Evolutionary conservation across 2,329 filamentous ascomycete genomes (phyloP), one percentile per base, ranked within the genome.

Genomic region (Ophiognomonia clavigignenti-juglandacearum): DNA sequence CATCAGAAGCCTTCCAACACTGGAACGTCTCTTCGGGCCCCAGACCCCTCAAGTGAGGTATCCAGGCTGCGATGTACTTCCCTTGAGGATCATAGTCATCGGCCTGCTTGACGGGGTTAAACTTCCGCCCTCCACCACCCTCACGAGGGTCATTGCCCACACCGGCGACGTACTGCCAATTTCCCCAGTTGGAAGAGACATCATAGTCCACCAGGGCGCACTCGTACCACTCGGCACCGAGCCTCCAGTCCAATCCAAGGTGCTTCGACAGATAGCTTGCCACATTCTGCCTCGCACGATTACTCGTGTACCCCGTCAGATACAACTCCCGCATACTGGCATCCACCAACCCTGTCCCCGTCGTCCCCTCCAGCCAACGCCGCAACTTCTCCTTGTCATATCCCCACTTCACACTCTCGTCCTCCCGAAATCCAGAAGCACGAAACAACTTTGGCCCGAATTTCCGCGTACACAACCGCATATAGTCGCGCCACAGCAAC

Each of bases 401-500:
- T 6, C 29, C 29, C 29, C 29, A 32, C n/a, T 16, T 32, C 5
- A 13, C 29, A 6, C n/a, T 6, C 10, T 14, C 6, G n/a, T 32
- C 29, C 13, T 32, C 29, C 7, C 29, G 29, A 13, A 32, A 32
- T 32, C 29, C 29, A 6, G 29, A 32, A 5, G 29, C 29, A 14
- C 29, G 29, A 32, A 32, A 32, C n/a, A 32, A 13, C 5, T 13
- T 6, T 13, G 29, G 29, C 13, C 29, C 29, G n/a, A 32, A 32
- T 13, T 32, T 32, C 5, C 29, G 29, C 29, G 29, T 32, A 14
- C 29, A 32, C n/a, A 32, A 13, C 5, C 29, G 29, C 29, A 32
- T 32, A 14, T 90, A 92, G 57, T 92, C 87, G 31, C 86, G 71
- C 86, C 85, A 88, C 0, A 92, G 64, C 0, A 93, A 70, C 58